Conservation (phyloP, 2,329 filamentous ascomycete species). For the Epichloe festucae region DNA sequence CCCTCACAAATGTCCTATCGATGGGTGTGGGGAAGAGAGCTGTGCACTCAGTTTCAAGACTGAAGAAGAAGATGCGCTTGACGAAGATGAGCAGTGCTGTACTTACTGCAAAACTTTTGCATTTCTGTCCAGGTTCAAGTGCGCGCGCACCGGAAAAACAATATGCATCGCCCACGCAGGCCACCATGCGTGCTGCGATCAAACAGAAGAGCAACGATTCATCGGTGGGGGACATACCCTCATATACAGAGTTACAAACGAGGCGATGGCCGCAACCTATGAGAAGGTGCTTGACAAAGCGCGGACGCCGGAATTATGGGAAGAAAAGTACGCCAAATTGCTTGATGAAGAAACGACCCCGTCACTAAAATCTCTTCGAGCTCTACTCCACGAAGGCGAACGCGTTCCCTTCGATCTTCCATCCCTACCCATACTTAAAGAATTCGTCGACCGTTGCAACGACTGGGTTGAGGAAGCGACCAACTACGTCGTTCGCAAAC, state of each 20-base stretch:
- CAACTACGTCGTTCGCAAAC: conserved; percentile 91
- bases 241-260: conserved; percentile 63
- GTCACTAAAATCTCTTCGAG: conserved; percentile 72
- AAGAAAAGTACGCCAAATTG: conserved; percentile 74
- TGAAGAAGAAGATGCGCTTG: conserved; percentile 62
- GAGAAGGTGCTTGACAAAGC: conserved; percentile 79
- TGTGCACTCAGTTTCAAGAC: conserved; percentile 51
- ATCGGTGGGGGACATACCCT: conserved; percentile 60
- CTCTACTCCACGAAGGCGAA: conserved; percentile 82
- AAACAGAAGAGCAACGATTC: conserved; percentile 52
- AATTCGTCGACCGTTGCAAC: conserved; percentile 91
- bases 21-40: conserved; percentile 31
- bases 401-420: conserved; percentile 84
- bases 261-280: conserved; percentile 51
- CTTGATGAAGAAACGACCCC: conserved; percentile 76
- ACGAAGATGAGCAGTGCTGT: conserved; percentile 93
- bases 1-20: conserved; percentile 37
- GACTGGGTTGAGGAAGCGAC: conserved; percentile 97
- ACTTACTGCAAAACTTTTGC: conserved; percentile 83
- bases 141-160: conserved; percentile 66
- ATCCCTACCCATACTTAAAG: conserved; percentile 67
- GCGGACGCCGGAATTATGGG: conserved; percentile 74
- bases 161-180: conserved; percentile 77
- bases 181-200: conserved; percentile 65
- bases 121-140: conserved; percentile 84